A percentile compares a stretch with the other conserved stretches of the same genome.
Evolutionary conservation across 1,139 yeast species (phyloP).

Genomic region (Yamadazyma atmosphaerica): DNA sequence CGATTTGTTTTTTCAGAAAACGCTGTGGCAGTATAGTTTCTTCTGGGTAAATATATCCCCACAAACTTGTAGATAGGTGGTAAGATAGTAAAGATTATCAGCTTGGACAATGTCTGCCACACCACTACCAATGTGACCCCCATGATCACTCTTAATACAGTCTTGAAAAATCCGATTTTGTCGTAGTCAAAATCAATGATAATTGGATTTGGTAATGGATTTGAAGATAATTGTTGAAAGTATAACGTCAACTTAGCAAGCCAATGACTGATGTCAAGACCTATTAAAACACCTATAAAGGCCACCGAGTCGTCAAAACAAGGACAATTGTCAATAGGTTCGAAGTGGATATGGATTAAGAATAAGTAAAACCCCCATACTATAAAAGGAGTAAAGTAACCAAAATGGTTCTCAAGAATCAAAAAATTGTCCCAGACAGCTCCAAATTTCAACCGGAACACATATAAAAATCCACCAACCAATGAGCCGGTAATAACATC

Average conservation of each 20-base stretch:
- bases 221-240: slow-evolving; percentile 20
- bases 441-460: slow-evolving; percentile 40
- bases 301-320: slow-evolving; percentile 96
- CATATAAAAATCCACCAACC: slow-evolving; percentile 56
- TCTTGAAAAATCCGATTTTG: slow-evolving; percentile 42
- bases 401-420: slow-evolving; percentile 26
- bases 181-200: slow-evolving; percentile 39
- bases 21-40: slow-evolving; percentile 41
- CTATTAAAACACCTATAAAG: slow-evolving; percentile 84
- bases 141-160: slow-evolving; percentile 46
- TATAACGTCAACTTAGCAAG: slow-evolving; percentile 26
- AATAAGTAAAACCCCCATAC: slow-evolving; percentile 43
- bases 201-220: slow-evolving; percentile 26
- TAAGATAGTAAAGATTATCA: slow-evolving; percentile 51
- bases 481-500: slow-evolving; percentile 69
- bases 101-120: slow-evolving; percentile 74
- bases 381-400: slow-evolving; percentile 35
- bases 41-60: slow-evolving; percentile 45
- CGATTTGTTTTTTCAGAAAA: slow-evolving; percentile 34
- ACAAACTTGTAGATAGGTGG: slow-evolving; percentile 48
- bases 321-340: slow-evolving; percentile 93
- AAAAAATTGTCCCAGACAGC: slow-evolving; percentile 40
- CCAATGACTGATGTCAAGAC: slow-evolving; percentile 65
- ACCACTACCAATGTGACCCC: slow-evolving; percentile 62
- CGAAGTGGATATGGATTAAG: slow-evolving; percentile 69